These are phyloP conservation scores for Collybiopsis luxurians DNA, from an alignment of 768 basidiomycete species.

Conservation along the genomic window DNA sequence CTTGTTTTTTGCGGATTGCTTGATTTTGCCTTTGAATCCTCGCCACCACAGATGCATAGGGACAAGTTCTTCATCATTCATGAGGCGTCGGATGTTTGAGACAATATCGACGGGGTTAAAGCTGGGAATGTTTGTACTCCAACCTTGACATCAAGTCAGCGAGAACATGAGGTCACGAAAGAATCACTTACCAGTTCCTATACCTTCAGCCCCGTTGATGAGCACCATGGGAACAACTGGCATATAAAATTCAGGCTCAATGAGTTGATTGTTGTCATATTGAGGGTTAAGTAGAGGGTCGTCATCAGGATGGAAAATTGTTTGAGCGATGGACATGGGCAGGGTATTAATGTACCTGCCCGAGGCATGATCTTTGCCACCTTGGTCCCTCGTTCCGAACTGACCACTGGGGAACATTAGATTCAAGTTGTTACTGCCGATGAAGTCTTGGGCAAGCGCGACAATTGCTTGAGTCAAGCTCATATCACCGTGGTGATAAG, in stretches of 20 bases:
- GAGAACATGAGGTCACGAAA: neutral
- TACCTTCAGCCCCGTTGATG: slow-evolving; percentile 95
- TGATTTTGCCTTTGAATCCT: slow-evolving; percentile 89
- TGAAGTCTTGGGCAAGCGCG: slow-evolving; percentile 89
- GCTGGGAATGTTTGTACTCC: slow-evolving; percentile 91
- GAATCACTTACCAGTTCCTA: slow-evolving; percentile 79
- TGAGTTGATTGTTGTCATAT: slow-evolving; percentile 78
- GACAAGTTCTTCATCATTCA: slow-evolving; percentile 79
- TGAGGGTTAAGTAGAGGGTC: slow-evolving; percentile 82
- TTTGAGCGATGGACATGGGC: slow-evolving; percentile 68
- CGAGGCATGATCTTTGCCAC: slow-evolving; percentile 96
- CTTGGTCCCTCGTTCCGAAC: slow-evolving; percentile 90
- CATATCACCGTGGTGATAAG: slow-evolving; percentile 95
- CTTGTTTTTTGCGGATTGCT: slow-evolving; percentile 77
- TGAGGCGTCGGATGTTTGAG: slow-evolving; percentile 78
- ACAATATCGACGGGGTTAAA: slow-evolving; percentile 94
- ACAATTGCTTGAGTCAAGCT: slow-evolving; percentile 89
- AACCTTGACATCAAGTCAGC: slow-evolving; percentile 51
- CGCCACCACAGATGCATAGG: slow-evolving; percentile 98
- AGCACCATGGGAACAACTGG: slow-evolving; percentile 87
- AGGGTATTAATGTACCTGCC: slow-evolving; percentile 95
- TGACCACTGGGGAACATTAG: slow-evolving; percentile 87
- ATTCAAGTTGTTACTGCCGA: slow-evolving; percentile 95
- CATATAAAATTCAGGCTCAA: slow-evolving; percentile 96
- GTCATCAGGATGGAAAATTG: slow-evolving; percentile 79